phyloP scores from a whole-genome alignment of 2,329 filamentous ascomycete species.

The Arthrobotrys pseudoclavata region DNA sequence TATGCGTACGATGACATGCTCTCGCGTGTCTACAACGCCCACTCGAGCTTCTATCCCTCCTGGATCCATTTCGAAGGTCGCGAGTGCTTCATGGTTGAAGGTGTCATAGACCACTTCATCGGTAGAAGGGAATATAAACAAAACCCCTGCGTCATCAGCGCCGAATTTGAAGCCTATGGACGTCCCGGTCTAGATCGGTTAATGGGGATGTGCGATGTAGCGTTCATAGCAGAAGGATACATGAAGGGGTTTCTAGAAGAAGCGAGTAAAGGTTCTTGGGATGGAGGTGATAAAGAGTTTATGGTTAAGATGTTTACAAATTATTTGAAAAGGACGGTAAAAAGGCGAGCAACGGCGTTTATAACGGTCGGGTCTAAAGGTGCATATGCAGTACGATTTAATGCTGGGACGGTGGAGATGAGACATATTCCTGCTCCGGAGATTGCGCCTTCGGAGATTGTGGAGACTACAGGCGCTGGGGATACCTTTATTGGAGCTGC shows the following conservation, averaged over 20 bases:
- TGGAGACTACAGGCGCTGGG: constrained; percentile 62
- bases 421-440: constrained; percentile 39
- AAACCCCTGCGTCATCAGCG: constrained; percentile 43
- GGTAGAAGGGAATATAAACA: constrained; percentile 22
- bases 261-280: constrained; percentile 5
- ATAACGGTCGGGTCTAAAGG: constrained; percentile 44
- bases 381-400: constrained; percentile 26
- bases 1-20: constrained; percentile 57
- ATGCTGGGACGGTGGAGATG: constrained; percentile 11
- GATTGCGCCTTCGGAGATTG: constrained; percentile 36
- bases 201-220: constrained; percentile 52
- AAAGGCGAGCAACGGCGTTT: constrained; percentile 24
- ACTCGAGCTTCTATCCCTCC: constrained; percentile 53
- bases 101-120: constrained; percentile 45
- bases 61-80: constrained; percentile 62
- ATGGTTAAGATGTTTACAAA: constrained; percentile 22
- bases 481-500: constrained; percentile 62
- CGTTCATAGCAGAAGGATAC: constrained; percentile 60
- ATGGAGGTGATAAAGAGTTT: constrained; percentile 20
- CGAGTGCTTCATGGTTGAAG: constrained; percentile 59
- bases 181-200: constrained; percentile 58
- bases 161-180: constrained; percentile 61
- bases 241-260: constrained; percentile 41
- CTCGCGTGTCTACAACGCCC: constrained; percentile 46
- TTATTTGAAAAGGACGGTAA: constrained; percentile 5